Evolutionary conservation across 345 rosid genomes (phyloP).

Genomic region (Cardamine chenopodiifolia): DNA sequence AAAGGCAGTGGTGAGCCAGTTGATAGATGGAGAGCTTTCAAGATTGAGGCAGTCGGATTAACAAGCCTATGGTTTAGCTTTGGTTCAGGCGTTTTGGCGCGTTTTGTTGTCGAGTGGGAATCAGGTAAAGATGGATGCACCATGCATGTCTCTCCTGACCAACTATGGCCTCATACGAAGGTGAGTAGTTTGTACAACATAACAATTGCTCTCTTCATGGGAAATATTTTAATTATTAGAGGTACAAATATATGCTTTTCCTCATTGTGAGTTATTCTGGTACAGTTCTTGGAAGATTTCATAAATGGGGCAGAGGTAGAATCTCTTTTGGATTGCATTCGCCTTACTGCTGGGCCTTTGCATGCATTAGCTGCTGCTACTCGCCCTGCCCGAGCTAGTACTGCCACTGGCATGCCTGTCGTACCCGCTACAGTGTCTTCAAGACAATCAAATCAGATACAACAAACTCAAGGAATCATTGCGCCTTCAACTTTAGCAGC

Average conservation of each 20-base stretch:
- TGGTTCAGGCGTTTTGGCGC: slow-evolving; percentile 85
- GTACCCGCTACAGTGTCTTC: slow-evolving; percentile 54
- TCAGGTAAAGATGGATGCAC: slow-evolving; percentile 97
- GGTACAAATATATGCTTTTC: not conserved
- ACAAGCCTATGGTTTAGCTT: slow-evolving; percentile 98
- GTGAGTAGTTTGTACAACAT: slow-evolving; percentile 41
- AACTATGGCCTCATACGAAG: slow-evolving; percentile 99
- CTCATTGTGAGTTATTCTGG: slow-evolving; percentile 22
- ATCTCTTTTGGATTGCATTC: slow-evolving; percentile 96
- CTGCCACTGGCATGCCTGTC: slow-evolving; percentile 65
- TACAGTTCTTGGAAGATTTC: slow-evolving; percentile 87
- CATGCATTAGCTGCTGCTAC: slow-evolving; percentile 97
- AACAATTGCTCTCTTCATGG: slow-evolving; percentile 8
- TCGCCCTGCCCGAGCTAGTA: slow-evolving; percentile 94
- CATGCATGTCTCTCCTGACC: slow-evolving; percentile 99
- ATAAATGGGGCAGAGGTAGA: slow-evolving; percentile 96
- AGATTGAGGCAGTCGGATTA: slow-evolving; percentile 92
- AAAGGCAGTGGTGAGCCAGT: slow-evolving; percentile 65
- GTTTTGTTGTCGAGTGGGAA: slow-evolving; percentile 99
- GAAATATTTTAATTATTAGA: not conserved
- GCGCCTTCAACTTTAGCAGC: slow-evolving; percentile 47
- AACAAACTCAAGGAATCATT: slow-evolving; percentile 63
- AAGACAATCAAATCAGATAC: slow-evolving; percentile 64
- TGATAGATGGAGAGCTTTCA: slow-evolving; percentile 89
- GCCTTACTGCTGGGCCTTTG: slow-evolving; percentile 95